Evolutionary conservation across 2,329 filamentous ascomycete species (phyloP).

Genomic region (Aaosphaeria arxii): DNA sequence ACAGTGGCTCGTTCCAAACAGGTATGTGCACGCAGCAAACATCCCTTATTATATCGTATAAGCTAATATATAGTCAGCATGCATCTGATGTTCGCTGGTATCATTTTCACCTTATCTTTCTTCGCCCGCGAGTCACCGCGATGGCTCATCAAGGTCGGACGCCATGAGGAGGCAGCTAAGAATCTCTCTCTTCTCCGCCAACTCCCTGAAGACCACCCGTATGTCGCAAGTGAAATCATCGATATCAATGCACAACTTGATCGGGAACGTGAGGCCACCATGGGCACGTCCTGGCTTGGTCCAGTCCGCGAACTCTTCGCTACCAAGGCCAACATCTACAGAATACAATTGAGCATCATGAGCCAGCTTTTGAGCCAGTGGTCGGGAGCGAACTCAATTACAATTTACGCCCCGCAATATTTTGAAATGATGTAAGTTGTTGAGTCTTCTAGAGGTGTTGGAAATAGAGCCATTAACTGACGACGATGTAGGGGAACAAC

Average conservation of each 20-base stretch:
- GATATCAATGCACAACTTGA: slow-evolving; percentile 65
- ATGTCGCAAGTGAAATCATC: slow-evolving; percentile 60
- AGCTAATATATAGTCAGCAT: slow-evolving; percentile 39
- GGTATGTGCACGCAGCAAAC: background rate
- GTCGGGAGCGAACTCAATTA: slow-evolving; percentile 58
- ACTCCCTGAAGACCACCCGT: slow-evolving; percentile 58
- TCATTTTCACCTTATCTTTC: slow-evolving; percentile 69
- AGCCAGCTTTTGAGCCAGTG: slow-evolving; percentile 73
- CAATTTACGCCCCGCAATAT: slow-evolving; percentile 69
- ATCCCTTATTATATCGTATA: background rate
- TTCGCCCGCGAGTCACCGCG: slow-evolving; percentile 69
- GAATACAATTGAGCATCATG: slow-evolving; percentile 65
- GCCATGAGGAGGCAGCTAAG: slow-evolving; percentile 56
- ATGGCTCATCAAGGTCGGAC: slow-evolving; percentile 64
- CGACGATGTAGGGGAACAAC: slow-evolving; percentile 51
- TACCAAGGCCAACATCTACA: slow-evolving; percentile 67
- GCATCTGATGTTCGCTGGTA: slow-evolving; percentile 72
- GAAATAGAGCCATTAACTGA: background rate
- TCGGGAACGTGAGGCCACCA: slow-evolving; percentile 69
- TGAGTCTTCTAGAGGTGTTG: background rate
- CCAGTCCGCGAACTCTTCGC: slow-evolving; percentile 67
- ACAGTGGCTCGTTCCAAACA: slow-evolving; percentile 65
- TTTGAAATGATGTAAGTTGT: slow-evolving; percentile 58
- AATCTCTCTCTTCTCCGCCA: slow-evolving; percentile 59
- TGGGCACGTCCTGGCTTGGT: slow-evolving; percentile 62